A percentile compares a stretch with the other conserved stretches of the same genome.
Conservation (phyloP, 768 basidiomycete genomes). For the Calocera viscosa region DNA sequence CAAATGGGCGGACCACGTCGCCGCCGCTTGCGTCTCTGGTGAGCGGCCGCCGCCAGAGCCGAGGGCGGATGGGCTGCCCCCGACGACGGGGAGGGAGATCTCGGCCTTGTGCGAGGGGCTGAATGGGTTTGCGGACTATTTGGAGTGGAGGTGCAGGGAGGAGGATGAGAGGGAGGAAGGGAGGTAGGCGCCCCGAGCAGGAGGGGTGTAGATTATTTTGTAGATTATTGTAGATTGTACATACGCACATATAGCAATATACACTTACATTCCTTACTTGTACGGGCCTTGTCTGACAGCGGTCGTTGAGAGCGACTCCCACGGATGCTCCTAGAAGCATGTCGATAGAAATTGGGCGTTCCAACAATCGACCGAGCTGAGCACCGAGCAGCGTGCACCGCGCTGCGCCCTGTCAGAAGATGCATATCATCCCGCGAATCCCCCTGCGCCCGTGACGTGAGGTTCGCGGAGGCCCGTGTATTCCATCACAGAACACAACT, state of each 20-base stretch:
- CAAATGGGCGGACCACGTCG: slow-evolving; percentile 39
- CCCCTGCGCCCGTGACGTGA: too few species aligned
- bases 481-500: too few species aligned
- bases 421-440: too few species aligned
- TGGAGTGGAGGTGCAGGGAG: slow-evolving; percentile 42
- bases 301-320: too few species aligned
- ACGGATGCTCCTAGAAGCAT: too few species aligned
- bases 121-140: slow-evolving; percentile 45
- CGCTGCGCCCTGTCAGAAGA: too few species aligned
- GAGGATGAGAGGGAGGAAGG: slow-evolving; percentile 4
- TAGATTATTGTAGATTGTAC: not conserved
- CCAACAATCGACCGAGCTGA: too few species aligned
- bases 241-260: not conserved
- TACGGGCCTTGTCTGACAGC: too few species aligned
- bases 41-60: not conserved
- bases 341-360: too few species aligned
- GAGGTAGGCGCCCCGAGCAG: not conserved
- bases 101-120: slow-evolving; percentile 41
- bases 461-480: too few species aligned
- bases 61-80: slow-evolving; percentile 11
- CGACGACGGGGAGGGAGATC: slow-evolving; percentile 28
- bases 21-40: not conserved
- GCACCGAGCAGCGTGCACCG: too few species aligned
- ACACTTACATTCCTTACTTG: not conserved
- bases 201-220: not conserved